Evolutionary conservation across 139 green algal species (phyloP).

Genomic region (Bryopsis sp.): DNA sequence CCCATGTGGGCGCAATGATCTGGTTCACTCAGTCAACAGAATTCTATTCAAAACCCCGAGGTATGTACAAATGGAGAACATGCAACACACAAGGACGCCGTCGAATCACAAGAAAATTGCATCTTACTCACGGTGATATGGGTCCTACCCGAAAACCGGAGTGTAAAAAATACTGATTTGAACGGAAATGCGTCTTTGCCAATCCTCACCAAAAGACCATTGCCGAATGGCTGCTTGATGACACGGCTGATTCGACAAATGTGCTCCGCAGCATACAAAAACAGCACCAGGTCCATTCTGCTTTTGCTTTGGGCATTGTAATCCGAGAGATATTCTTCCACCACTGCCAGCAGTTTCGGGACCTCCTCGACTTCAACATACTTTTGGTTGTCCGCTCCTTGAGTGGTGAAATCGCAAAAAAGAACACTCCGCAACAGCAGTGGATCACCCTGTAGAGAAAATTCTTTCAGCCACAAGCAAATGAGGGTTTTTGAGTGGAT

Average conservation of each 20-base stretch:
- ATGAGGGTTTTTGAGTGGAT: background rate
- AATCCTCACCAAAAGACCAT: conserved; percentile 48
- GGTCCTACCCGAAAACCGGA: background rate
- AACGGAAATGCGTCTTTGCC: background rate
- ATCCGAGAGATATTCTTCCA: conserved; percentile 54
- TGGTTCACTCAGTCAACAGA: too few relatives aligned
- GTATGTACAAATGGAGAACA: too few relatives aligned
- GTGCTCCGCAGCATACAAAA: conserved; percentile 62
- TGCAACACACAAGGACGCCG: background rate
- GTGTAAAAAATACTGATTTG: background rate
- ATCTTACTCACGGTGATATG: background rate
- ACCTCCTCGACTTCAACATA: conserved; percentile 47
- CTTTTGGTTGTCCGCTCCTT: conserved; percentile 25
- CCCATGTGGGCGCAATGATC: too few relatives aligned
- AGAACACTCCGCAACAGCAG: background rate
- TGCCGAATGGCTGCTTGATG: conserved; percentile 64
- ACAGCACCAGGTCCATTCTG: conserved; percentile 53
- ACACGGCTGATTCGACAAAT: conserved; percentile 56
- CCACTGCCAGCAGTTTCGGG: conserved; percentile 32
- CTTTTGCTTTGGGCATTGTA: conserved; percentile 56
- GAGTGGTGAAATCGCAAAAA: conserved; percentile 16
- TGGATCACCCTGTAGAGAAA: background rate
- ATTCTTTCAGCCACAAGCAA: background rate
- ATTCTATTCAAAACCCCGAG: too few relatives aligned
- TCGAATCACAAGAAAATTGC: background rate